Percentiles rank a stretch among this genome's conserved stretches.
Evolutionary conservation across 306 rosid species (phyloP).

Genomic region (Leucaena leucocephala): DNA sequence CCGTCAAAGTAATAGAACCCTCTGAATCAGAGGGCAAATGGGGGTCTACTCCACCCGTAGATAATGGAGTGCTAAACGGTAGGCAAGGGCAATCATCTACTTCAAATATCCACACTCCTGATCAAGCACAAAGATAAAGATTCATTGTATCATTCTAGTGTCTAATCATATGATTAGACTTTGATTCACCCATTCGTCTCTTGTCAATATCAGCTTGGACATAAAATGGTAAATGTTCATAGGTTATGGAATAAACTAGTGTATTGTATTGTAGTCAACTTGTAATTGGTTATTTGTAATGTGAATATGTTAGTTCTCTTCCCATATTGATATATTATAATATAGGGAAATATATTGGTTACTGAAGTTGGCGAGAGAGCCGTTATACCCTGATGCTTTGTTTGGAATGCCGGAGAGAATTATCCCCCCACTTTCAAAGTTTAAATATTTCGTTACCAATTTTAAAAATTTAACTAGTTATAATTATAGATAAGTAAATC

Average conservation of each 20-base stretch:
- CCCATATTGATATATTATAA: background rate
- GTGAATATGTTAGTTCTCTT: constrained; percentile 16
- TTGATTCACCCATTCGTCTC: constrained; percentile 45
- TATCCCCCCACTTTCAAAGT: background rate
- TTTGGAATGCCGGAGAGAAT: background rate
- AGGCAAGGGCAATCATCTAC: constrained; percentile 64
- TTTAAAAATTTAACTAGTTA: too few relatives aligned
- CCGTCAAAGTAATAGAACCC: constrained; percentile 86
- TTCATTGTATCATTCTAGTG: constrained; percentile 35
- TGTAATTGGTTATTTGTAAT: constrained; percentile 40
- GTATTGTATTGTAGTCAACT: constrained; percentile 57
- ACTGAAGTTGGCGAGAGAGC: background rate
- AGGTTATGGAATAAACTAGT: constrained; percentile 47
- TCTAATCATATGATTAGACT: constrained; percentile 37
- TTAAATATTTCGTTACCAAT: background rate
- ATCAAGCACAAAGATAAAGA: constrained; percentile 67
- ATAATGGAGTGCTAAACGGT: constrained; percentile 61
- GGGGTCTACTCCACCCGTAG: constrained; percentile 68
- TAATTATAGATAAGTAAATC: background rate
- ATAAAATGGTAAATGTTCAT: constrained; percentile 30
- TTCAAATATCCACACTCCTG: constrained; percentile 72
- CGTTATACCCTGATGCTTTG: too few relatives aligned
- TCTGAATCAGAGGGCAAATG: constrained; percentile 70
- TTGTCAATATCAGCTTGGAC: constrained; percentile 47
- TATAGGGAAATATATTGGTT: constrained; percentile 17